Base-by-base conservation (phyloP, 306 rosid species). In the Inga laurina region DNA sequence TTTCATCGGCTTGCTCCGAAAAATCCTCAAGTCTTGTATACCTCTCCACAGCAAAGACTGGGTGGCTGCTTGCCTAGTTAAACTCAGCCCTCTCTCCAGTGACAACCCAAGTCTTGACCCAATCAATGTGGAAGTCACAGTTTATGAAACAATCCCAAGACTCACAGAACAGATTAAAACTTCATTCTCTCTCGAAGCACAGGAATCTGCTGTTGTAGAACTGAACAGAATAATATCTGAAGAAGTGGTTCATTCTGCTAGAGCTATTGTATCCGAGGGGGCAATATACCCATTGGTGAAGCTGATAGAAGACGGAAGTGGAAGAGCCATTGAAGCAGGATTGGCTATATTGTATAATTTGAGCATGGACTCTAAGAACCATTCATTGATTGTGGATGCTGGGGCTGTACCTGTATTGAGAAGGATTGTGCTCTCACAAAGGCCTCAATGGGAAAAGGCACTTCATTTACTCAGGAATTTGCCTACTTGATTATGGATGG, bases 11-110 rank as follows among this genome's bases (percentile, higher is more conserved):
- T 69, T 81, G 89, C 97, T 95, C 57, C 85, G 97, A 2, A 67
- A 79, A 80, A 90, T 88, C 85, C 93, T 95, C 57, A 89, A 91
- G 90, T 91, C 95, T 27, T 65, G 82, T 5, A 87, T 93, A 73
- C 94, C 97, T 37, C 87, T 92, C 22, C 89, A 68, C 76, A 77
- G 57, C 88, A 95, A 93, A 91, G 97, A 93, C 5, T 91, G 95
- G 95, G 90, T 93, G 67, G 97, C 97, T 80, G 95, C 94, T 67
- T 92, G 95, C 86, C 89, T 95, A 34, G 90, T 91, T 74, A 95
- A 89, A 81, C 87, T 93, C n/a, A 84, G 91, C 81, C 92, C 93
- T 24, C 84, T 94, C 78, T 90, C 93, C 30, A 88, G 86, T 76
- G 46, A 74, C 77, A 78, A 72, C 75, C 76, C 32, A 19, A 67